Evolutionary conservation across 805 yeast genomes (phyloP).

Genomic region (Groenewaldozyma tartarivorans): DNA sequence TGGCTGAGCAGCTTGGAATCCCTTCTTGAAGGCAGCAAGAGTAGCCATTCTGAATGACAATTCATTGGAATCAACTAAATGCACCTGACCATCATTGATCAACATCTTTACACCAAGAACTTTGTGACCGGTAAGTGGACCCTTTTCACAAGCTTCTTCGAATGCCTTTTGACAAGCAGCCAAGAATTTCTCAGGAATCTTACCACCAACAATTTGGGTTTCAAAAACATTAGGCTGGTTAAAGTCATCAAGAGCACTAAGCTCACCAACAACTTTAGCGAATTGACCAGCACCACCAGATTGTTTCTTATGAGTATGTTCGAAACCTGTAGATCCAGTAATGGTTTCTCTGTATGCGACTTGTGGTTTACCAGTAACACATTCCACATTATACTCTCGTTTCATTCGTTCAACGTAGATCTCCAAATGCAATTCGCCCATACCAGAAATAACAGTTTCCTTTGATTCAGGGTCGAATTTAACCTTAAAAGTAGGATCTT

Average conservation of each 20-base stretch:
- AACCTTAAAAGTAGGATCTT: constrained; percentile 97
- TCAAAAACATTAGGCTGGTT: constrained; percentile 36
- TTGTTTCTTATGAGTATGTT: constrained; percentile 94
- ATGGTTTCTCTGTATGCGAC: constrained; percentile 96
- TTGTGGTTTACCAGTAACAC: constrained; percentile 94
- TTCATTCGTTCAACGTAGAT: constrained; percentile 97
- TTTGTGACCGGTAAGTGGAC: constrained; percentile 91
- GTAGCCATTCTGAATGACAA: constrained; percentile 92
- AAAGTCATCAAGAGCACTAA: constrained; percentile 41
- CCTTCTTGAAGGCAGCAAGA: constrained; percentile 82
- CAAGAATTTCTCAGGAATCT: constrained; percentile 88
- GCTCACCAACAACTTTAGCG: constrained; percentile 86
- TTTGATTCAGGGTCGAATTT: constrained; percentile 83
- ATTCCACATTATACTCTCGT: constrained; percentile 93
- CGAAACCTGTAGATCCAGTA: constrained; percentile 62
- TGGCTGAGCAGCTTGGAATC: constrained; percentile 76
- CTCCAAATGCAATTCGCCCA: constrained; percentile 97
- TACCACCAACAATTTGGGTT: constrained; percentile 91
- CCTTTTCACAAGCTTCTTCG: constrained; percentile 89
- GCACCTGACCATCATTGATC: constrained; percentile 94
- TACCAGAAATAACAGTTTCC: constrained; percentile 91
- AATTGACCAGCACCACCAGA: constrained; percentile 99
- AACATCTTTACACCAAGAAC: constrained; percentile 91
- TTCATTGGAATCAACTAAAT: constrained; percentile 95
- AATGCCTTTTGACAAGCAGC: constrained; percentile 93